Evolutionary conservation across 2,329 filamentous ascomycete genomes (phyloP).

Genomic region (Epichloe coenophiala): DNA sequence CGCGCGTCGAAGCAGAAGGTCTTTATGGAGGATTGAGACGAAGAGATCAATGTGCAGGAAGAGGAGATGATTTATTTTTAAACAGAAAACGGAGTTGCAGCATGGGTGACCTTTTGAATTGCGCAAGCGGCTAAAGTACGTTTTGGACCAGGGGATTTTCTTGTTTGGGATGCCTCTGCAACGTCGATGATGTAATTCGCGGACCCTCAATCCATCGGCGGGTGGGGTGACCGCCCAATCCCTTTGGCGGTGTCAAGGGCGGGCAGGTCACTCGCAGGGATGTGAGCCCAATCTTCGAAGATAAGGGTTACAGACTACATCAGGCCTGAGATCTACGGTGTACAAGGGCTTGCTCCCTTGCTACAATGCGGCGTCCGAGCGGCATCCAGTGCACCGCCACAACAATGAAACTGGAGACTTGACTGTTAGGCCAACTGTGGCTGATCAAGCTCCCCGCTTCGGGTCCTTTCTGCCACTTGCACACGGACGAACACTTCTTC

Average conservation of each 20-base stretch:
- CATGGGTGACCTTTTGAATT: background rate
- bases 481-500: background rate
- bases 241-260: too few species aligned
- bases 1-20: background rate
- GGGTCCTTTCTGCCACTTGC: background rate
- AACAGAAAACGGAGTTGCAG: background rate
- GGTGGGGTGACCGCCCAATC: background rate
- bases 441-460: background rate
- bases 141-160: background rate
- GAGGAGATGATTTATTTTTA: background rate
- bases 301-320: too few species aligned
- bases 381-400: slow-evolving; percentile 4
- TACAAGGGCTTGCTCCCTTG: background rate
- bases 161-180: background rate
- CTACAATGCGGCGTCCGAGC: background rate
- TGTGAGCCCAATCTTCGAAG: too few species aligned
- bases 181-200: slow-evolving; percentile 14
- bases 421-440: background rate
- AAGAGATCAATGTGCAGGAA: background rate
- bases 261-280: too few species aligned
- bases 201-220: background rate
- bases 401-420: background rate
- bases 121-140: background rate
- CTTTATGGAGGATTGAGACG: background rate
- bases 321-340: too few species aligned